Percentiles rank a stretch among this genome's conserved stretches.
These are phyloP conservation scores for Wickerhamomyces rabaulensis DNA, from an alignment of 805 yeast genomes.

Conservation along the genomic window DNA sequence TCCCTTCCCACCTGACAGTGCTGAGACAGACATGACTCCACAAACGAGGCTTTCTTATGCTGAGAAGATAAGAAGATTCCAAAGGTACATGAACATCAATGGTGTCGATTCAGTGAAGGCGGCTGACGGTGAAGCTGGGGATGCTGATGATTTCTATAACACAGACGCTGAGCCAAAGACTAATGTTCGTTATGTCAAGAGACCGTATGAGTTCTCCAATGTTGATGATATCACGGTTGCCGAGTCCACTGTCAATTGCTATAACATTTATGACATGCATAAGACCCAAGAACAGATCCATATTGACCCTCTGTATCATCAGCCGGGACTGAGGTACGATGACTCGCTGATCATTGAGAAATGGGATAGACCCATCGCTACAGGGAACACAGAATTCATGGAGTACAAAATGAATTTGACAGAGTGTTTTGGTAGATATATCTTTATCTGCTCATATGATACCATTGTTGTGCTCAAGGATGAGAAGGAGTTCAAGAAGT, in stretches of 20 bases:
- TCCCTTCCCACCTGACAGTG: not conserved
- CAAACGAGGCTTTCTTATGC: constrained; percentile 8
- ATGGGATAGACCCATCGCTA: not conserved
- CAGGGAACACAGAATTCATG: not conserved
- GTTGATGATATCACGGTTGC: constrained; percentile 6
- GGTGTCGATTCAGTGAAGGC: constrained; percentile 8
- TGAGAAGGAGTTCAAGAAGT: not conserved
- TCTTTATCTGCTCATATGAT: constrained; percentile 11
- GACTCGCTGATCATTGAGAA: constrained; percentile 11
- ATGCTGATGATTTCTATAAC: constrained; percentile 15
- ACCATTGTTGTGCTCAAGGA: constrained; percentile 8
- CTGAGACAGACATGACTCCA: not conserved
- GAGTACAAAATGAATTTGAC: constrained; percentile 16
- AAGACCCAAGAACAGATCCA: constrained; percentile 4
- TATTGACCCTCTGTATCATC: not conserved
- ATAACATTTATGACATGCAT: constrained; percentile 16
- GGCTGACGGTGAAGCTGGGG: constrained; percentile 8
- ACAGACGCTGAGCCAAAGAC: constrained; percentile 2
- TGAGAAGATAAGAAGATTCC: constrained; percentile 11
- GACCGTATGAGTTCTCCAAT: constrained; percentile 5
- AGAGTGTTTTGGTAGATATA: constrained; percentile 9
- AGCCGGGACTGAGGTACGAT: constrained; percentile 9
- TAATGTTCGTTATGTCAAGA: constrained; percentile 4
- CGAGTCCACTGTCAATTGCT: constrained; percentile 7
- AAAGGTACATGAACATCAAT: constrained; percentile 10